Evolutionary conservation across 2,329 filamentous ascomycete species (phyloP).

Genomic region (Aspergillus brunneoviolaceus): DNA sequence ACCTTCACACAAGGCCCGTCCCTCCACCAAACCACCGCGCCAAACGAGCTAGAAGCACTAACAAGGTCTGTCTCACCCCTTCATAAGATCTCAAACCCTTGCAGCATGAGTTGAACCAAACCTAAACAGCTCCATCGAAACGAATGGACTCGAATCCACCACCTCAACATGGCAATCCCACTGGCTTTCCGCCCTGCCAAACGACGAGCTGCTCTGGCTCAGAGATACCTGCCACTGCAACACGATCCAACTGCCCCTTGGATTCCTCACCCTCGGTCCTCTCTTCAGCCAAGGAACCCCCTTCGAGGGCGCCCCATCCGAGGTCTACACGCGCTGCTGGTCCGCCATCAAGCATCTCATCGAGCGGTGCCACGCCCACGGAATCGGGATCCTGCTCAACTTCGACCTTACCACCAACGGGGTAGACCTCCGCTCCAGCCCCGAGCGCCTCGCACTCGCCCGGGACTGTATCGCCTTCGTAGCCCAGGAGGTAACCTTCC

Average conservation of each 20-base stretch:
- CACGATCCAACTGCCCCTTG: constrained; percentile 60
- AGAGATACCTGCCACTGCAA: constrained; percentile 54
- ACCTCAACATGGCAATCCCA: constrained; percentile 54
- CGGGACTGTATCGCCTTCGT: constrained; percentile 53
- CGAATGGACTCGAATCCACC: constrained; percentile 50
- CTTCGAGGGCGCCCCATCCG: constrained; percentile 48
- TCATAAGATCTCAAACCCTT: background rate
- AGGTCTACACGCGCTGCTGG: constrained; percentile 58
- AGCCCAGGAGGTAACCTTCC: constrained; percentile 45
- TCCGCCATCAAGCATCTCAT: constrained; percentile 50
- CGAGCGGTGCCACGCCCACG: constrained; percentile 44
- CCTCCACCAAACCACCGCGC: constrained; percentile 49
- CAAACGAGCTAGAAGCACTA: constrained; percentile 55
- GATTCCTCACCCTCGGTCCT: constrained; percentile 58
- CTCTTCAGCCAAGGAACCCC: constrained; percentile 52
- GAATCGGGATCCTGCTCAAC: constrained; percentile 59
- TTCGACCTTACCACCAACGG: constrained; percentile 60
- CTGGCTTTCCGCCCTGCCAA: constrained; percentile 53
- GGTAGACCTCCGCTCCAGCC: constrained; percentile 56
- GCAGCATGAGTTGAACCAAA: background rate
- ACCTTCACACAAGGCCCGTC: constrained; percentile 62
- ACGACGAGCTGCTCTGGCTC: constrained; percentile 56
- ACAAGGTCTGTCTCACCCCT: constrained; percentile 30
- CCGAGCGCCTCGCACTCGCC: constrained; percentile 46
- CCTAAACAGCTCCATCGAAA: constrained; percentile 40